Evolutionary conservation across 495 filamentous ascomycete species (phyloP), one percentile per base, ranked within the genome.

Genomic region (Hamigera avellanea): DNA sequence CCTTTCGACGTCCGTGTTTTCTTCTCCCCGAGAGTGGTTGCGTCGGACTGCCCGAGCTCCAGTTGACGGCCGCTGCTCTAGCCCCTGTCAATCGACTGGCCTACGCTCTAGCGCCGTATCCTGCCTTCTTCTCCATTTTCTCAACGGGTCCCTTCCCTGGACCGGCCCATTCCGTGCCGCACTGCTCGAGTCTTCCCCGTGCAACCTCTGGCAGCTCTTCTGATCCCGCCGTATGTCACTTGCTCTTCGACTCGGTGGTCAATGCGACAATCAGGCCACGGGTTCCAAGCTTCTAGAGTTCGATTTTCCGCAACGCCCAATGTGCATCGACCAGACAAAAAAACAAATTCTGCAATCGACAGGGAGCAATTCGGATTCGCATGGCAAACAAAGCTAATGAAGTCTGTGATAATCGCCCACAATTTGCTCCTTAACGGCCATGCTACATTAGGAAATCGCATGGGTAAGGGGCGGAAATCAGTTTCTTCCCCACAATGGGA

Each of bases 151-250:
- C 46, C 47, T 44, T 49, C 40, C 47, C 46, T 57, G 61, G 56
- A 46, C 57, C 59, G 61, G 59, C 52, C 61, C 61, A 63, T 64
- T 60, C 61, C 59, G 61, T 65, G 43, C 57, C 57, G 59, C 47
- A 40, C 45, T 40, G 28, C n/a, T 30, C 28, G 14, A 13, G 10
- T 30, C 28, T 30, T 30, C 28, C 28, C 28, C n/a, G 21, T 23
- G 21, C 21, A 23, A 23, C 21, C 9, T 9, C 21, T 5, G 21
- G 21, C 21, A 9, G 21, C 21, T 9, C n/a, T n/a, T n/a, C n/a
- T n/a, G n/a, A n/a, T n/a, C n/a, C n/a, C n/a, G n/a, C n/a, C n/a
- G n/a, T n/a, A n/a, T n/a, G n/a, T n/a, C n/a, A n/a, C n/a, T n/a
- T n/a, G n/a, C n/a, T n/a, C n/a, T n/a, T n/a, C n/a, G n/a, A n/a